Conservation (phyloP, 345 rosid species). For the Streptanthus diversifolius region DNA sequence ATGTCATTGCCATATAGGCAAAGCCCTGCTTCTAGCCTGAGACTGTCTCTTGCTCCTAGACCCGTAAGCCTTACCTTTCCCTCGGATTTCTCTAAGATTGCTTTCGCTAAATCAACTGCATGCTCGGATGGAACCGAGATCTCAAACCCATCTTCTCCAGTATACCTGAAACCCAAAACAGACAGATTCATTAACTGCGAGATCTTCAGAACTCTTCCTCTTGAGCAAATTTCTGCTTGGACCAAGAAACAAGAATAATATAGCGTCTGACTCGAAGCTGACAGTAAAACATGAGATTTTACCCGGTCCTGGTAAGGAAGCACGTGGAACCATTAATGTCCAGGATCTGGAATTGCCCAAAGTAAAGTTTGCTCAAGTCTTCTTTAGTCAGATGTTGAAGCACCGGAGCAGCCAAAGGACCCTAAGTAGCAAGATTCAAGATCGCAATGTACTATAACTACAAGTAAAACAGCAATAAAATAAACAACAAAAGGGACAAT, state of each 20-base stretch:
- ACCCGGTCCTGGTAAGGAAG: constrained; percentile 97
- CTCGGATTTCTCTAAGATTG: constrained; percentile 87
- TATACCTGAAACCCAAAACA: constrained; percentile 51
- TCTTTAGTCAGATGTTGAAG: constrained; percentile 88
- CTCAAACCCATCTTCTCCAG: constrained; percentile 99
- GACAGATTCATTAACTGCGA: background rate
- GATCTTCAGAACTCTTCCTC: constrained; percentile 9
- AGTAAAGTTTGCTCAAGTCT: constrained; percentile 87
- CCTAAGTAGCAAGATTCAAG: constrained; percentile 41
- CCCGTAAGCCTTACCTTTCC: constrained; percentile 91
- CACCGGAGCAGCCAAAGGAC: constrained; percentile 90
- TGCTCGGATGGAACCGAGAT: constrained; percentile 88
- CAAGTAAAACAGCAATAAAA: background rate
- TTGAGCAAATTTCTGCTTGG: background rate
- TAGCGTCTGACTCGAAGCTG: background rate
- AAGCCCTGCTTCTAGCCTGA: constrained; percentile 91
- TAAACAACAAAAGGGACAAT: constrained; percentile 5
- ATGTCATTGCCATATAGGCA: constrained; percentile 93
- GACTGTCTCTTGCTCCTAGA: constrained; percentile 93
- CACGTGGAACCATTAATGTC: constrained; percentile 79
- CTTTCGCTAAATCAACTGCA: constrained; percentile 84
- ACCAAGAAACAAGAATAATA: background rate
- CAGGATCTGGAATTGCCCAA: constrained; percentile 77
- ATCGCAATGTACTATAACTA: background rate
- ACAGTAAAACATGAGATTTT: constrained; percentile 29